Base-by-base conservation (phyloP, 148 eudicot genomes). In the Rhododendron ovatum region DNA sequence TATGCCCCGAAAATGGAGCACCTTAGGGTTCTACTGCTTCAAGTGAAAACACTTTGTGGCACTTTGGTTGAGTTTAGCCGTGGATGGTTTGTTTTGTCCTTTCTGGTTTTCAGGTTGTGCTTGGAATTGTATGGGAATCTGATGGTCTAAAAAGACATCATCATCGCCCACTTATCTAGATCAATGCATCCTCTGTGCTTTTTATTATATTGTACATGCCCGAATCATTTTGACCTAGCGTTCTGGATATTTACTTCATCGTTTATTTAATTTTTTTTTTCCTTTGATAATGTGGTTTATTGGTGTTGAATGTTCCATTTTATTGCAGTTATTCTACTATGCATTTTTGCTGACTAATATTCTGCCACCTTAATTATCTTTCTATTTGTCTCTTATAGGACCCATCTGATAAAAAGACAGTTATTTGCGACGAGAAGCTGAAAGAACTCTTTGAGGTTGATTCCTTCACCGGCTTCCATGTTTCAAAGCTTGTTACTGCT, bases 401-500 rank as follows among this genome's bases (percentile, higher is more conserved):
- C 84, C 96, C 96, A 78, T 86, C 86, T 26, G 93, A 92, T 82
- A 91, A 87, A 88, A 91, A 91, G 89, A 91, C 82, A 57, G 89
- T 95, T 51, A 30, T 95, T 84, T 93, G 96, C 17, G 96, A 95
- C n/a, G 94, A 91, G 87, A 95, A 94, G 93, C 91, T 95, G 86
- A 93, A 92, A 89, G 98, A 94, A 89, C 94, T 95, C 75, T 90
- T 95, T 73, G 86, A 92, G 78, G 92, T 94, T 1, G 96, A 95
- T 80, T 83, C 93, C 24, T 94, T 94, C 88, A 74, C 77, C 74
- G 93, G 95, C 82, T 91, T 94, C 86, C 83, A 88, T 0, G 93
- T 95, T 83, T 86, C 96, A 1, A 95, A 95, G 78, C 92, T 92
- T 48, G 86, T 95, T 9, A 61, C 89, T 5, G 83, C 87, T 18